Evolutionary conservation across 805 yeast species (phyloP).

Genomic region (Lipomyces mesembrius): DNA sequence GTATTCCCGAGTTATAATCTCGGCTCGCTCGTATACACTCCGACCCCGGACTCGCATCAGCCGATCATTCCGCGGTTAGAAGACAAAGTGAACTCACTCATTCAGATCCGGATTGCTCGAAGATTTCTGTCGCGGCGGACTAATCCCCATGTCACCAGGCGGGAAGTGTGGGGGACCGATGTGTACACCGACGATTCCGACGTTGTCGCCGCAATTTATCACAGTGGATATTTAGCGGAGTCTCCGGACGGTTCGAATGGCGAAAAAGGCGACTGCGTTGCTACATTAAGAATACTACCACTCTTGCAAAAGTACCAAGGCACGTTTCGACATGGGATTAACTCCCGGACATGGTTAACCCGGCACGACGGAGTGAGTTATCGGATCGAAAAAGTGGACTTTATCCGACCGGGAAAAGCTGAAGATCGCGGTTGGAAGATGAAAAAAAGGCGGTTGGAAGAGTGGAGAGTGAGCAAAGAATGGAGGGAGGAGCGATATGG

Average conservation of each 20-base stretch:
- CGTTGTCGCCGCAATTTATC: constrained; percentile 71
- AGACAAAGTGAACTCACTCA: constrained; percentile 46
- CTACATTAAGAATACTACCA: constrained; percentile 69
- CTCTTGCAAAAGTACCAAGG: constrained; percentile 68
- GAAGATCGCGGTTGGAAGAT: constrained; percentile 42
- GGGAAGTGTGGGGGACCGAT: constrained; percentile 88
- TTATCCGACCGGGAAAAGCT: constrained; percentile 44
- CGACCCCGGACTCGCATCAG: constrained; percentile 10
- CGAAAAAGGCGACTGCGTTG: constrained; percentile 57
- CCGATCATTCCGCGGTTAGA: constrained; percentile 40
- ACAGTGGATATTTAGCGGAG: constrained; percentile 68
- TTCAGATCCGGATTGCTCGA: constrained; percentile 63
- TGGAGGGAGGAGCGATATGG: constrained; percentile 30
- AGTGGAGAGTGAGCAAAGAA: constrained; percentile 39
- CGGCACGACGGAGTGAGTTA: constrained; percentile 81
- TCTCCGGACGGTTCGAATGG: constrained; percentile 42
- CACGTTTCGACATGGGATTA: constrained; percentile 66
- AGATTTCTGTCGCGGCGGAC: constrained; percentile 49
- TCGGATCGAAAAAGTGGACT: constrained; percentile 60
- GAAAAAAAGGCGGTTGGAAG: constrained; percentile 45
- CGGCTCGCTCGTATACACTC: constrained; percentile 62
- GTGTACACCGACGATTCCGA: constrained; percentile 95
- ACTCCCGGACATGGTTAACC: constrained; percentile 73
- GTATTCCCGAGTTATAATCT: constrained; percentile 54
- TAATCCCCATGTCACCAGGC: constrained; percentile 50